Percentiles rank a stretch among this genome's conserved stretches.
Evolutionary conservation across 352 stramenopile species (phyloP).

Genomic region (Pseudoperonospora humuli): DNA sequence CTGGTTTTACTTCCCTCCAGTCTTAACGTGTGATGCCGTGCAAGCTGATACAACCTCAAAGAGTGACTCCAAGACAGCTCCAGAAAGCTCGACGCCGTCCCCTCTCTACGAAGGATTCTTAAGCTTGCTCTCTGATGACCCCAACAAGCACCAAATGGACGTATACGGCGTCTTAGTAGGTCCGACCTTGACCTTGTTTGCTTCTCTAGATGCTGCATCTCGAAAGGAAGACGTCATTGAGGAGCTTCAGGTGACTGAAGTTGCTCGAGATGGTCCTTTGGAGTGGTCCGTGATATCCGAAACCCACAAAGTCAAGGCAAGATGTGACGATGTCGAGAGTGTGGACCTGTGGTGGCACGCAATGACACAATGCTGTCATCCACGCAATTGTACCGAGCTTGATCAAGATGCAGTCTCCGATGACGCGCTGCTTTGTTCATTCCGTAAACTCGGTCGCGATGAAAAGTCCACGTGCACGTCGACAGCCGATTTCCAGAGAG

Average conservation of each 20-base stretch:
- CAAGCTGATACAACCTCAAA: not conserved
- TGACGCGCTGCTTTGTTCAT: conserved; percentile 11
- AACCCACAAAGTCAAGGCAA: conserved; percentile 30
- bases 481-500: not conserved
- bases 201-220: conserved; percentile 27
- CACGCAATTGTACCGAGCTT: conserved; percentile 16
- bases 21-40: not conserved
- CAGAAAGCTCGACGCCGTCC: conserved; percentile 10
- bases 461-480: not conserved
- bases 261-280: conserved; percentile 21
- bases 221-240: conserved; percentile 24
- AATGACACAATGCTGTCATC: conserved; percentile 40
- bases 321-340: conserved; percentile 16
- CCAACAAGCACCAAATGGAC: conserved; percentile 25
- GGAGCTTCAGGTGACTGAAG: conserved; percentile 36
- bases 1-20: conserved; percentile 51
- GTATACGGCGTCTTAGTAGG: conserved; percentile 61
- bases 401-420: not conserved
- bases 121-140: conserved; percentile 28
- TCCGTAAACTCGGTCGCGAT: conserved; percentile 1
- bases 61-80: not conserved
- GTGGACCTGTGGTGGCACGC: conserved; percentile 57
- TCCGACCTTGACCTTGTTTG: conserved; percentile 49
- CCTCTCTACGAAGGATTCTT: conserved; percentile 57
- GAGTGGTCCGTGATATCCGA: conserved; percentile 50